Conservation (phyloP, 306 rosid genomes). For the Dalbergia cochinchinensis region DNA sequence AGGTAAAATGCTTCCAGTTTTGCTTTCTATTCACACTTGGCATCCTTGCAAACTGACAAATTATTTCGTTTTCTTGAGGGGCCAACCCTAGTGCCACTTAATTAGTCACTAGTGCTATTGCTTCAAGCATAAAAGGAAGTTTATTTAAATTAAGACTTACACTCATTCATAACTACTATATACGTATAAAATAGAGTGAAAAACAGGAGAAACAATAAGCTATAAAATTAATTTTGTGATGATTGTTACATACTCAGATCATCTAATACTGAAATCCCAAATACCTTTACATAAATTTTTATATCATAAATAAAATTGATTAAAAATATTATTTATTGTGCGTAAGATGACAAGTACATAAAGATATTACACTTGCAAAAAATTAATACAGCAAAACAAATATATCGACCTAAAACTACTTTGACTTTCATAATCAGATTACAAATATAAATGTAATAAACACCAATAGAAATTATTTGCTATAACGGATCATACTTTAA, state of each 20-base stretch:
- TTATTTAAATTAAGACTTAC: background rate
- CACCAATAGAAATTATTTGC: background rate
- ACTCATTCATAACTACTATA: background rate
- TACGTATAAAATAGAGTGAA: background rate
- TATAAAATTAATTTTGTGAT: background rate
- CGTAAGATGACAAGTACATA: background rate
- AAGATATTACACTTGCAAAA: too few relatives aligned
- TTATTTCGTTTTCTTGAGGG: conserved; percentile 3
- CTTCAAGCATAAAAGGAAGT: background rate
- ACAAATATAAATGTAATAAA: background rate
- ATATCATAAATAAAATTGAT: background rate
- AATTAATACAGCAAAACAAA: background rate
- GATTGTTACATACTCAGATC: background rate
- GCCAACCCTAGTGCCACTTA: background rate
- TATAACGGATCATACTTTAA: background rate
- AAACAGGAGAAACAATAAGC: background rate
- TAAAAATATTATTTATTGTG: background rate
- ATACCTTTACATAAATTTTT: background rate
- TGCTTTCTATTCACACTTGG: conserved; percentile 7
- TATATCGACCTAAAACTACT: background rate
- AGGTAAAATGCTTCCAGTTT: background rate
- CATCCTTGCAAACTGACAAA: background rate
- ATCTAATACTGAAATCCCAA: background rate
- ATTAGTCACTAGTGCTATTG: conserved; percentile 1
- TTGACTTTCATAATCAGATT: background rate